Percentiles rank a stretch among this genome's conserved stretches.
Conservation (phyloP, 177 flowering plant genomes). For the Vitis hybrid region DNA sequence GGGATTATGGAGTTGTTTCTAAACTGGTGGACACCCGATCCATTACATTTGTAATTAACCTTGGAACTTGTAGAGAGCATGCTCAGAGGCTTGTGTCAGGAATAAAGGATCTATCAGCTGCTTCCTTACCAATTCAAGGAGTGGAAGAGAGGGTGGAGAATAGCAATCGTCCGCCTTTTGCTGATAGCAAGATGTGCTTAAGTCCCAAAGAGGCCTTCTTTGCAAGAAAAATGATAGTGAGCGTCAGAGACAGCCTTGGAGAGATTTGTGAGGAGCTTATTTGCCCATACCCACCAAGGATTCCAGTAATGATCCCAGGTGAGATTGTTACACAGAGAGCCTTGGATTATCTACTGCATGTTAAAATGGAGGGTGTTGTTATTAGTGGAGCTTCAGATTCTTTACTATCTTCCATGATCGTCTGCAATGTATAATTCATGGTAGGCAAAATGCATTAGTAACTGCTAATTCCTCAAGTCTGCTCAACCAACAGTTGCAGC, state of each 20-base stretch:
- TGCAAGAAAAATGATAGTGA: slow-evolving; percentile 48
- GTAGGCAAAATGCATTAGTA: not conserved
- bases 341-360: slow-evolving; percentile 47
- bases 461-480: not conserved
- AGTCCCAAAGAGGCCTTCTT: slow-evolving; percentile 81
- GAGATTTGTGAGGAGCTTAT: slow-evolving; percentile 67
- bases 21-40: slow-evolving; percentile 36
- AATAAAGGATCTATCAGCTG: slow-evolving; percentile 17
- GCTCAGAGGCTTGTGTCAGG: slow-evolving; percentile 29
- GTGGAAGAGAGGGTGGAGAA: slow-evolving; percentile 6
- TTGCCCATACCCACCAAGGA: slow-evolving; percentile 86
- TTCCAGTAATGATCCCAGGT: slow-evolving; percentile 70
- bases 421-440: slow-evolving; percentile 38
- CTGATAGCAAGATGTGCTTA: slow-evolving; percentile 34
- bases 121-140: not conserved
- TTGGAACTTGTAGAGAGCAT: slow-evolving; percentile 36
- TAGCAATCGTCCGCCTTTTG: slow-evolving; percentile 25
- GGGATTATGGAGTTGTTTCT: slow-evolving; percentile 24
- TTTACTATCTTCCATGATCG: slow-evolving; percentile 48
- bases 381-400: slow-evolving; percentile 71
- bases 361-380: slow-evolving; percentile 48
- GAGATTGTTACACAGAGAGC: slow-evolving; percentile 57
- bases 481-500: not conserved
- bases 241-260: slow-evolving; percentile 48
- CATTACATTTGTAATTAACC: slow-evolving; percentile 31